Evolutionary conservation across 2,329 filamentous ascomycete genomes (phyloP).

Genomic region (Elsinoe arachidis): DNA sequence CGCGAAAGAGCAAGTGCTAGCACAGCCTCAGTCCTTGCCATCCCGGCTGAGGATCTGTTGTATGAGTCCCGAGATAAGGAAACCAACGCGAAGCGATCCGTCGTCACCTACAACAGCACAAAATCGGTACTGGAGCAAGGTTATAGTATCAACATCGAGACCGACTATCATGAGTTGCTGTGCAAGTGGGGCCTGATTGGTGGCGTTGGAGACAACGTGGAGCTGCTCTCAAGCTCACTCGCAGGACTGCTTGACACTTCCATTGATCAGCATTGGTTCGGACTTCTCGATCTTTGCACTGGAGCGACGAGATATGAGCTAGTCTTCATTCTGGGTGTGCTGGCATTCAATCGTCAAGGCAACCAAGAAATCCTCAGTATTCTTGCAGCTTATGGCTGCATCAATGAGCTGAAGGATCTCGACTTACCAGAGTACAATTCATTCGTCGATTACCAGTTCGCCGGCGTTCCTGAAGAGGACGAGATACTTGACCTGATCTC

Average conservation of each 20-base stretch:
- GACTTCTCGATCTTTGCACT: neutral
- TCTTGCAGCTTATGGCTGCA: neutral
- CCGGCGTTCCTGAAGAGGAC: neutral
- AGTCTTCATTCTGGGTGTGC: neutral
- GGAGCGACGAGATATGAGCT: neutral
- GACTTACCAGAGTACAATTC: neutral
- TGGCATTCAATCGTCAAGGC: slow-evolving; percentile 7
- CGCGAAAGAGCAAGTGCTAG: neutral
- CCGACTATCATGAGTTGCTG: neutral
- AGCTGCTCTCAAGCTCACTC: neutral
- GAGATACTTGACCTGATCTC: neutral
- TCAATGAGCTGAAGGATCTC: neutral
- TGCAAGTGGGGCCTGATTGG: neutral
- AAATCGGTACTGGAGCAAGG: neutral
- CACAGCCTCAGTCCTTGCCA: neutral
- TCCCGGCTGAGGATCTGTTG: neutral
- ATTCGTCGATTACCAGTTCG: neutral
- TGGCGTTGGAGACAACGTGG: neutral
- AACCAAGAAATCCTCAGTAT: neutral
- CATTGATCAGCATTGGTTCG: slow-evolving; percentile 2
- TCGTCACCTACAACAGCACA: neutral
- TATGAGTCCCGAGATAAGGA: slow-evolving; percentile 1
- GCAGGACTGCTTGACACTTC: neutral
- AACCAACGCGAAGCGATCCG: neutral
- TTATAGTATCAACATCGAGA: neutral